A percentile compares a stretch with the other conserved stretches of the same genome.
These are phyloP conservation scores for Starmerella floris DNA, from an alignment of 805 yeast genomes.

Conservation along the genomic window DNA sequence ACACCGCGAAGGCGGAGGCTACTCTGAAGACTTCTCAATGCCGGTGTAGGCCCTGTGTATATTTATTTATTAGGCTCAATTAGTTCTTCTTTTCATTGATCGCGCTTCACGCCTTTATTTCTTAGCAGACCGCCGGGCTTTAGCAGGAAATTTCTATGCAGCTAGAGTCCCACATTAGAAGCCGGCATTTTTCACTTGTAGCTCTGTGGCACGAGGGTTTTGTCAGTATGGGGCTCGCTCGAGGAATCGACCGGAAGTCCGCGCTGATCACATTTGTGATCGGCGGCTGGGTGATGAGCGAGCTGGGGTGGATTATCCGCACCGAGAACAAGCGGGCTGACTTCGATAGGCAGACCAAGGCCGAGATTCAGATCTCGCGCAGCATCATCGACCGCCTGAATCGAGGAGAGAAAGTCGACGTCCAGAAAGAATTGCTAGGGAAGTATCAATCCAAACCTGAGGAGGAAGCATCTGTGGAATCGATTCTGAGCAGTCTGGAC, in stretches of 20 bases:
- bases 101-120: no score
- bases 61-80: no score
- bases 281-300: slow-evolving; percentile 35
- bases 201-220: no score
- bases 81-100: no score
- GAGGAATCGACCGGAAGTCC: background rate
- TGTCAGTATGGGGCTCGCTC: no score
- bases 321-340: slow-evolving; percentile 32
- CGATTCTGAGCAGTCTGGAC: slow-evolving; percentile 22
- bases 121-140: no score
- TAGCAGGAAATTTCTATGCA: no score
- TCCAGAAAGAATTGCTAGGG: slow-evolving; percentile 31
- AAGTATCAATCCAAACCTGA: slow-evolving; percentile 9
- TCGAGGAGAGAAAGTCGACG: slow-evolving; percentile 33
- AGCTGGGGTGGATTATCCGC: slow-evolving; percentile 36
- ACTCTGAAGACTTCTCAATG: no score
- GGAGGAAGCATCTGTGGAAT: slow-evolving; percentile 17
- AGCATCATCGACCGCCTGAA: slow-evolving; percentile 31
- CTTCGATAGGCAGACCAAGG: slow-evolving; percentile 29
- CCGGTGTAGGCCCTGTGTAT: no score
- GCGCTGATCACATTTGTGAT: slow-evolving; percentile 22
- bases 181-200: no score
- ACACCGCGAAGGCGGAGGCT: no score
- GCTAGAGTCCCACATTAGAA: no score
- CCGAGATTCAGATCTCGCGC: slow-evolving; percentile 31